These are phyloP conservation scores for Malus sylvestris DNA, from an alignment of 306 rosid genomes.

Conservation along the genomic window DNA sequence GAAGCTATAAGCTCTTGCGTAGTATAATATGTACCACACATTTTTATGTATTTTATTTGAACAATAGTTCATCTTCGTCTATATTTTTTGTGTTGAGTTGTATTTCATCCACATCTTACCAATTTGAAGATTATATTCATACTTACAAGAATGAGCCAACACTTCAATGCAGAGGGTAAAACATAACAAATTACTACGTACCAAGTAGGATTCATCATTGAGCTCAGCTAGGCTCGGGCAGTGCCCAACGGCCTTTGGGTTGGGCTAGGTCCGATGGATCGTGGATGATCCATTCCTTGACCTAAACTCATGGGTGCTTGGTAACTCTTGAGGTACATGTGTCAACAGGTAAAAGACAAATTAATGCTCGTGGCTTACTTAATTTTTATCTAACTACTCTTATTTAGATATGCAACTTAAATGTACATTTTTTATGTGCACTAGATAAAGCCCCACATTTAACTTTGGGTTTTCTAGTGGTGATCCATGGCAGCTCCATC, in stretches of 20 bases:
- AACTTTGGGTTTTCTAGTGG: not conserved
- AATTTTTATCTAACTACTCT: too few species aligned
- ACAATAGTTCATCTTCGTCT: not conserved
- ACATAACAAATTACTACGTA: not conserved
- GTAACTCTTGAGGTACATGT: not conserved
- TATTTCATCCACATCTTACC: not conserved
- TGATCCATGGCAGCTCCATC: not conserved
- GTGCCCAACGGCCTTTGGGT: too few species aligned
- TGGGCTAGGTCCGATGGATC: not conserved
- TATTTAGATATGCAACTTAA: too few species aligned
- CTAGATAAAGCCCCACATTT: not conserved
- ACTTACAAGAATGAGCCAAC: not conserved
- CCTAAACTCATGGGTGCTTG: not conserved
- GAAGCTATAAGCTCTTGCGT: not conserved
- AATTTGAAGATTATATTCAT: too few species aligned
- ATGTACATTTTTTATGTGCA: too few species aligned
- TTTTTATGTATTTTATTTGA: not conserved
- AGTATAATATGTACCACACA: not conserved
- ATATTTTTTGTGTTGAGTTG: not conserved
- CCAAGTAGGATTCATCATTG: too few species aligned
- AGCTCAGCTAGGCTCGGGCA: too few species aligned
- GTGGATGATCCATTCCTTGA: not conserved
- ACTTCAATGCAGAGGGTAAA: not conserved
- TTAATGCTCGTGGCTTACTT: not conserved
- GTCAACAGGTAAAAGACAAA: not conserved